Percentiles rank a stretch among this genome's conserved stretches.
These are phyloP conservation scores for Rhodotorula sp. DNA, from an alignment of 1,284 basidiomycete species.

Conservation along the genomic window DNA sequence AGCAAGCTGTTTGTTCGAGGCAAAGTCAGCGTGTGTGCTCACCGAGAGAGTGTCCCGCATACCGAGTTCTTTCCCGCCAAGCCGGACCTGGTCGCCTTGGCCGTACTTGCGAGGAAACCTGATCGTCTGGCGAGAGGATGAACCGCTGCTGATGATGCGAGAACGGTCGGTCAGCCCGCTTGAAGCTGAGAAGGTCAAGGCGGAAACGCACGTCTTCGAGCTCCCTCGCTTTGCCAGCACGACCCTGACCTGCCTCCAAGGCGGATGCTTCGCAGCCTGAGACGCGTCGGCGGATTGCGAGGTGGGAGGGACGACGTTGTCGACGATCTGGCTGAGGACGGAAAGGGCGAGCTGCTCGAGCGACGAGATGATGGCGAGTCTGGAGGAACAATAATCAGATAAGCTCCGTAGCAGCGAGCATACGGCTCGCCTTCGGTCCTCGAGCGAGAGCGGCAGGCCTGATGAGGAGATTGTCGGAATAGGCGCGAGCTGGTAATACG, in stretches of 20 bases:
- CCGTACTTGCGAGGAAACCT: conserved; percentile 26
- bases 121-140: conserved; percentile 2
- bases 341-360: conserved; percentile 28
- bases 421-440: conserved; percentile 12
- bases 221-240: conserved; percentile 13
- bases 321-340: conserved; percentile 19
- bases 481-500: conserved; percentile 17
- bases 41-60: background rate
- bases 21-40: background rate
- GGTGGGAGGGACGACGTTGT: background rate
- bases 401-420: no score
- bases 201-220: background rate
- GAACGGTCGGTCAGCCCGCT: background rate
- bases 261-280: background rate
- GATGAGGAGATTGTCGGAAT: conserved; percentile 3
- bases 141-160: no score
- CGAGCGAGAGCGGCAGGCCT: background rate
- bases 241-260: background rate
- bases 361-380: conserved; percentile 19
- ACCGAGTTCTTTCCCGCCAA: conserved; percentile 32
- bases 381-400: background rate
- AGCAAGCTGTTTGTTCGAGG: conserved; percentile 5
- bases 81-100: background rate
- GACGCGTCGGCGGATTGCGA: background rate
- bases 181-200: background rate